Conservation (phyloP, 2,329 filamentous ascomycete species). For the Pseudocercospora ulei region DNA sequence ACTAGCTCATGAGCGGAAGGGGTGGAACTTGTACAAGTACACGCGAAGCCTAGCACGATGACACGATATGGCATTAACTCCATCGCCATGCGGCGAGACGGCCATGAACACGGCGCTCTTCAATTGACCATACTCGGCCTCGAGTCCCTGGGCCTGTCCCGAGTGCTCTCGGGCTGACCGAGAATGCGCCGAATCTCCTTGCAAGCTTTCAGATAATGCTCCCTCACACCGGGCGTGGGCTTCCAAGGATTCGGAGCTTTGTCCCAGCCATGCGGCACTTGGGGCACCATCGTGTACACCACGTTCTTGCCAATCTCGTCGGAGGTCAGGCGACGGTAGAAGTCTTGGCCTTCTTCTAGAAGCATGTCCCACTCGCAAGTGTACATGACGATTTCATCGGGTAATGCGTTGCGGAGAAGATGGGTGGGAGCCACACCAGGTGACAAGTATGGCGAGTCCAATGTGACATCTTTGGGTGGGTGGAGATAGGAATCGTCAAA, state of each 20-base stretch:
- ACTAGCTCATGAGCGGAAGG: no score
- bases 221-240: constrained; percentile 44
- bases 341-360: constrained; percentile 52
- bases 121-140: constrained; percentile 20
- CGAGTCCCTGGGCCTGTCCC: constrained; percentile 8
- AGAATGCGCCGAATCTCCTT: constrained; percentile 44
- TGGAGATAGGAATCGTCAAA: constrained; percentile 45
- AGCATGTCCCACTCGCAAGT: constrained; percentile 60
- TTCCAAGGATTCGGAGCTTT: constrained; percentile 54
- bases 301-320: constrained; percentile 45
- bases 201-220: constrained; percentile 49
- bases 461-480: constrained; percentile 39
- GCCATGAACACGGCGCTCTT: no score
- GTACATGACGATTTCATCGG: constrained; percentile 52
- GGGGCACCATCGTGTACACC: constrained; percentile 49
- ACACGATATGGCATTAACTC: background rate
- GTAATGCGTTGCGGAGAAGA: constrained; percentile 47
- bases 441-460: constrained; percentile 50
- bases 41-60: no score
- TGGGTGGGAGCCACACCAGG: constrained; percentile 48
- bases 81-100: no score
- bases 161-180: constrained; percentile 15
- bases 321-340: constrained; percentile 49
- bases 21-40: no score
- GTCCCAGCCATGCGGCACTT: constrained; percentile 56